A percentile compares a stretch with the other conserved stretches of the same genome.
phyloP scores from a whole-genome alignment of 208 protist species.

The Phytomonas sp. region DNA sequence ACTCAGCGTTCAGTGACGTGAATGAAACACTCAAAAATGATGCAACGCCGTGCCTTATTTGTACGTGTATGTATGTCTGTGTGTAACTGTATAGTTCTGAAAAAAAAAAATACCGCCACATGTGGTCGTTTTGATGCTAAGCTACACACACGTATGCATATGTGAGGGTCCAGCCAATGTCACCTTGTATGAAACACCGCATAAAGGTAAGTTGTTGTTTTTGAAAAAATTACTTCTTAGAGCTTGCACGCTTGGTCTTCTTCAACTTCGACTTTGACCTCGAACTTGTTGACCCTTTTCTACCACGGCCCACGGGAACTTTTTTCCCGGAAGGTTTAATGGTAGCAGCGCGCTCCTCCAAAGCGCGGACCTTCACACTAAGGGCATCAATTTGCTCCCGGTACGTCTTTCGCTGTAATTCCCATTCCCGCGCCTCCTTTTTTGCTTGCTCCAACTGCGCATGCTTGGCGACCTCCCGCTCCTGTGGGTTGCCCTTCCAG shows the following conservation, averaged over 20 bases:
- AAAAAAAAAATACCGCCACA: too few species aligned
- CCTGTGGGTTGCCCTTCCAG: slow-evolving; percentile 38
- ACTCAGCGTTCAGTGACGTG: too few species aligned
- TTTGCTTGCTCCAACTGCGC: slow-evolving; percentile 33
- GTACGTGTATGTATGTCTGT: neutral
- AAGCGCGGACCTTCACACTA: slow-evolving; percentile 27
- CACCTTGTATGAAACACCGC: too few species aligned
- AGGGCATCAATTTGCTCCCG: slow-evolving; percentile 27
- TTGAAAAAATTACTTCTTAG: slow-evolving; percentile 4
- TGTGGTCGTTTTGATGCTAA: too few species aligned
- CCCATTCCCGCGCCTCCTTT: slow-evolving; percentile 51
- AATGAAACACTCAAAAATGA: neutral
- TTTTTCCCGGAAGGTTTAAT: neutral
- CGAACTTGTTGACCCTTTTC: neutral
- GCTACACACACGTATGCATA: too few species aligned
- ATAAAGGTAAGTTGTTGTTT: neutral
- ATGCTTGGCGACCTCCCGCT: slow-evolving; percentile 42
- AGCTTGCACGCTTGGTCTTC: slow-evolving; percentile 12
- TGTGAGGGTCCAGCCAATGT: too few species aligned
- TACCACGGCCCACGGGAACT: too few species aligned
- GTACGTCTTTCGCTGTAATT: slow-evolving; percentile 55
- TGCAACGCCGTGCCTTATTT: neutral
- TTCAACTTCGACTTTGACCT: slow-evolving; percentile 10
- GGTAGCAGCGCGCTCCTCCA: slow-evolving; percentile 25
- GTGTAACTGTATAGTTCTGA: too few species aligned